Percentiles rank a stretch among this genome's conserved stretches.
phyloP scores from a whole-genome alignment of 1,139 yeast species.

The Suhomyces atakaporum region DNA sequence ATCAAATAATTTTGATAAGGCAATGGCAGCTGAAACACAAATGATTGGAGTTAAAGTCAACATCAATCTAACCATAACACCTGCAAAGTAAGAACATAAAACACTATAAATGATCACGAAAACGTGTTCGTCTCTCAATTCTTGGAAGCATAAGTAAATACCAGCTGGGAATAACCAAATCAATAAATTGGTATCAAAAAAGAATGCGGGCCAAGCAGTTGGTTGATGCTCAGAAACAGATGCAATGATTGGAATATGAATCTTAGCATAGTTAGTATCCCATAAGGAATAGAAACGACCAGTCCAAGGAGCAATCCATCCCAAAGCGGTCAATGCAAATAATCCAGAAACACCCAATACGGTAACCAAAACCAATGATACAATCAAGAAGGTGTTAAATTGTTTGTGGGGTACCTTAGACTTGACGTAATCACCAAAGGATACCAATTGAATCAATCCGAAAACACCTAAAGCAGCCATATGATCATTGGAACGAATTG shows the following conservation, averaged over 20 bases:
- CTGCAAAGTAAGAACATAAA: conserved; percentile 94
- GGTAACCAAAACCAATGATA: conserved; percentile 58
- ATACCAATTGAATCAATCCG: conserved; percentile 89
- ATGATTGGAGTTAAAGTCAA: conserved; percentile 93
- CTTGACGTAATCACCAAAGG: conserved; percentile 81
- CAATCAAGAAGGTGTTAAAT: conserved; percentile 70
- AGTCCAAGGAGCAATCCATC: conserved; percentile 98
- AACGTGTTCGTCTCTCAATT: conserved; percentile 87
- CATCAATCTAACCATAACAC: conserved; percentile 99
- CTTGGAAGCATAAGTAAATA: conserved; percentile 85
- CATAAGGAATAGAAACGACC: conserved; percentile 98
- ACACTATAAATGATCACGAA: conserved; percentile 90
- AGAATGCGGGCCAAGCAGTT: conserved; percentile 98
- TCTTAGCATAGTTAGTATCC: conserved; percentile 97
- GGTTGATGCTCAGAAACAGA: conserved; percentile 99
- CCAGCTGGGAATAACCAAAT: conserved; percentile 99
- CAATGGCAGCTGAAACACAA: conserved; percentile 87
- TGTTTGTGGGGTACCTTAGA: conserved; percentile 71
- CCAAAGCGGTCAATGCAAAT: conserved; percentile 79
- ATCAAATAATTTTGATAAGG: conserved; percentile 82
- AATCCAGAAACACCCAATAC: conserved; percentile 69
- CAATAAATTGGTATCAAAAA: conserved; percentile 88
- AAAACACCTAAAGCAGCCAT: conserved; percentile 98
- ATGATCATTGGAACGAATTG: conserved; percentile 96
- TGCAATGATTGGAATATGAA: conserved; percentile 97